phyloP scores from a whole-genome alignment of 106 monocot genomes.

The Amphibolis antarctica region DNA sequence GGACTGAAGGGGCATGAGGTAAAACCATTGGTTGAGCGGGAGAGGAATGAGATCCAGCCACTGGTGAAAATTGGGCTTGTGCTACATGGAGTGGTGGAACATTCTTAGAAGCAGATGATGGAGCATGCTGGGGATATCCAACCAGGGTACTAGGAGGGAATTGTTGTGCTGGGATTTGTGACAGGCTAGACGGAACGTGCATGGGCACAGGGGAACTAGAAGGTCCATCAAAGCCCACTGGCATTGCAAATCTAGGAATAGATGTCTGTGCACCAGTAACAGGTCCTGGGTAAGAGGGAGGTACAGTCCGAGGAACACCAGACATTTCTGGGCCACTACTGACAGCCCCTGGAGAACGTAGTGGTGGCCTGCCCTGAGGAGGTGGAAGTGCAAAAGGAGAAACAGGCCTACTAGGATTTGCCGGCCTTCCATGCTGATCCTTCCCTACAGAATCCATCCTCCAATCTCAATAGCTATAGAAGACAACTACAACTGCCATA shows the following conservation, averaged over 20 bases:
- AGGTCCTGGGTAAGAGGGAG: conserved; percentile 21
- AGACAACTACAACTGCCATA: background rate
- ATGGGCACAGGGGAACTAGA: conserved; percentile 23
- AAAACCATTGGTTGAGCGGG: conserved; percentile 6
- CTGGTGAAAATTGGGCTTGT: conserved; percentile 19
- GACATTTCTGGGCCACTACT: conserved; percentile 13
- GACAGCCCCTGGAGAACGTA: conserved; percentile 21
- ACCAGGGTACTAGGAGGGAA: conserved; percentile 22
- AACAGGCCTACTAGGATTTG: conserved; percentile 27
- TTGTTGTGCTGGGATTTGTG: conserved; percentile 21
- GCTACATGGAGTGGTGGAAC: conserved; percentile 18
- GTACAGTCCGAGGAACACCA: conserved; percentile 19
- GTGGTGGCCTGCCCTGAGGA: conserved; percentile 29
- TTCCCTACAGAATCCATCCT: conserved; percentile 37
- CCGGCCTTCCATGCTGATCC: conserved; percentile 21
- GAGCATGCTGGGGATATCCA: conserved; percentile 22
- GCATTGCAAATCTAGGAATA: conserved; percentile 10
- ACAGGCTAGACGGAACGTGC: conserved; percentile 14
- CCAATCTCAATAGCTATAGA: background rate
- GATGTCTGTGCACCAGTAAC: conserved; percentile 17
- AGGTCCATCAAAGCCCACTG: conserved; percentile 42
- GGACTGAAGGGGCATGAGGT: conserved; percentile 28
- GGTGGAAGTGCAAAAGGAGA: conserved; percentile 33
- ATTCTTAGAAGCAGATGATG: conserved; percentile 14
- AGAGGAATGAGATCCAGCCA: background rate